Evolutionary conservation across 768 basidiomycete species (phyloP).

Genomic region (Tulasnella sp.): DNA sequence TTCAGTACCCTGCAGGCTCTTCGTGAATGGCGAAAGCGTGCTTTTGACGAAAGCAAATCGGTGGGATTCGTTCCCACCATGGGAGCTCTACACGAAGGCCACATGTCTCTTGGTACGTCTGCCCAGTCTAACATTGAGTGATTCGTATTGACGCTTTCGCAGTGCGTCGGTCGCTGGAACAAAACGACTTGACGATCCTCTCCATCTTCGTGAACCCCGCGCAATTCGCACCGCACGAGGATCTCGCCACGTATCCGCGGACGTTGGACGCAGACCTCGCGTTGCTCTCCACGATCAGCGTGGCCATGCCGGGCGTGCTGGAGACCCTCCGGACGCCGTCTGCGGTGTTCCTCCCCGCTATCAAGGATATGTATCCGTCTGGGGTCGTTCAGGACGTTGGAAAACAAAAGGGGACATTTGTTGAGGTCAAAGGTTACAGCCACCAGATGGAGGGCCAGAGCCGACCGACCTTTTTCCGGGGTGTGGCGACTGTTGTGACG

Average conservation of each 20-base stretch:
- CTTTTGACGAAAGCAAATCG: slow-evolving; percentile 42
- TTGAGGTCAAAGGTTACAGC: slow-evolving; percentile 83
- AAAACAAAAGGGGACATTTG: slow-evolving; percentile 74
- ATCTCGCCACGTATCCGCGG: slow-evolving; percentile 80
- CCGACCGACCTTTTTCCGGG: slow-evolving; percentile 86
- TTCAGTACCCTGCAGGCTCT: slow-evolving; percentile 48
- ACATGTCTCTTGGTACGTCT: slow-evolving; percentile 70
- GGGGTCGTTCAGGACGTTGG: slow-evolving; percentile 68
- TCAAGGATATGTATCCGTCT: slow-evolving; percentile 83
- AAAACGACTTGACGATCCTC: slow-evolving; percentile 77
- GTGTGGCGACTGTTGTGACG: slow-evolving; percentile 87
- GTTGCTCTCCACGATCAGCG: slow-evolving; percentile 35
- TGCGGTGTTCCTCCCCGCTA: slow-evolving; percentile 69
- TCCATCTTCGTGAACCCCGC: slow-evolving; percentile 98
- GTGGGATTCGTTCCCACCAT: slow-evolving; percentile 97
- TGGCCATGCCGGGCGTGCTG: slow-evolving; percentile 9
- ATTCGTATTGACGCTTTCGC: background rate
- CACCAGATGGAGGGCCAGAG: slow-evolving; percentile 87
- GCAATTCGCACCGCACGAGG: slow-evolving; percentile 94
- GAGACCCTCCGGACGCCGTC: slow-evolving; percentile 35
- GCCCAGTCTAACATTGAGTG: background rate
- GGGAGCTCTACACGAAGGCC: slow-evolving; percentile 93
- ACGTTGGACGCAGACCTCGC: slow-evolving; percentile 67
- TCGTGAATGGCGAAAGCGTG: slow-evolving; percentile 61
- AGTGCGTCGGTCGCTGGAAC: slow-evolving; percentile 66